These are phyloP conservation scores for Saposhnikovia divaricata DNA, from an alignment of 129 eudicot species.

Conservation along the genomic window DNA sequence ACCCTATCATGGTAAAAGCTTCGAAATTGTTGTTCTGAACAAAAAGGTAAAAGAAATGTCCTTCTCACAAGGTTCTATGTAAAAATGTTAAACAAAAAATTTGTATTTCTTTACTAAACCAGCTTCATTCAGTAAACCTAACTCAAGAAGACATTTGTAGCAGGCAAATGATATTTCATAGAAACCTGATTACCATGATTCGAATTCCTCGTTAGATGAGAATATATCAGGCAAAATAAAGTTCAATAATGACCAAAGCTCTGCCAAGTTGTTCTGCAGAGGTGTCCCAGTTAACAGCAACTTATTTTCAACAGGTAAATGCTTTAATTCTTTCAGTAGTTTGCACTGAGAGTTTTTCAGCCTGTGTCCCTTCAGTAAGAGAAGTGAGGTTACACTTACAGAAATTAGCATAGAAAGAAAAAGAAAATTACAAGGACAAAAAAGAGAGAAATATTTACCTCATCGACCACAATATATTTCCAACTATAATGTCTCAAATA, in stretches of 20 bases:
- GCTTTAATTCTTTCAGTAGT: constrained; percentile 60
- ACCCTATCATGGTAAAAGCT: not conserved
- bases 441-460: constrained; percentile 35
- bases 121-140: not conserved
- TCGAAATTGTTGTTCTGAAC: not conserved
- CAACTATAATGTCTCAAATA: constrained; percentile 73
- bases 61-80: not conserved
- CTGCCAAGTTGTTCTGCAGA: constrained; percentile 91
- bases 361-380: constrained; percentile 71
- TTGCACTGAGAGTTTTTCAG: constrained; percentile 87
- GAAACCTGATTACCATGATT: constrained; percentile 58
- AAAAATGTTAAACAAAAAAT: not conserved
- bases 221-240: constrained; percentile 96
- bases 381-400: not conserved
- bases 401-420: not conserved
- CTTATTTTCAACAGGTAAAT: constrained; percentile 66
- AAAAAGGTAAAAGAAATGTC: not conserved
- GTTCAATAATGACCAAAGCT: constrained; percentile 94
- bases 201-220: constrained; percentile 89
- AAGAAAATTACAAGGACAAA: not conserved
- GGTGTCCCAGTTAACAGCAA: constrained; percentile 98
- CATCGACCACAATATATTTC: constrained; percentile 95
- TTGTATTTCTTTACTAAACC: not conserved
- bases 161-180: not conserved
- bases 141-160: not conserved